phyloP scores from a whole-genome alignment of 1,284 basidiomycete species.

The Hymenochaete sp. region DNA sequence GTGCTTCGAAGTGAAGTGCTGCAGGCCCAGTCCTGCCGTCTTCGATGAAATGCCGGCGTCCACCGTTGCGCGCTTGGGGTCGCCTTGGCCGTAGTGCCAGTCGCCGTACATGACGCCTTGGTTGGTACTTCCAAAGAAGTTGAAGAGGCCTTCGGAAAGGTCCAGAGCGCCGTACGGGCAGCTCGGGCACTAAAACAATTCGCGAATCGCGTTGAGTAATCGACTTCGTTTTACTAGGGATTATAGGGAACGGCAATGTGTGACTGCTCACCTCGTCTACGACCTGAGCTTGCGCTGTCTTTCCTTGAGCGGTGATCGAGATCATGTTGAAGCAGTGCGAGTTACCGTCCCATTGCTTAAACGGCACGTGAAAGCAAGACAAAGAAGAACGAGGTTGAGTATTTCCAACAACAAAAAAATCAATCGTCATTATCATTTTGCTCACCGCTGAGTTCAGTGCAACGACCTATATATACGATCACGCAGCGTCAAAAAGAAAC shows the following conservation, averaged over 20 bases:
- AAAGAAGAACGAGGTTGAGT: neutral
- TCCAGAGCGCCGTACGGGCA: slow-evolving; percentile 39
- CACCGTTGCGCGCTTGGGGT: too few relatives aligned
- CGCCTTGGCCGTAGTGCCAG: slow-evolving; percentile 30
- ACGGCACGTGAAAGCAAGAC: slow-evolving; percentile 1
- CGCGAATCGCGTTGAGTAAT: neutral
- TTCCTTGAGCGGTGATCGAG: slow-evolving; percentile 39
- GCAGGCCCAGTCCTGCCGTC: too few relatives aligned
- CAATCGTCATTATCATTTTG: neutral
- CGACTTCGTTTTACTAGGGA: neutral
- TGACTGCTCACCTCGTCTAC: slow-evolving; percentile 31
- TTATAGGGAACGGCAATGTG: neutral
- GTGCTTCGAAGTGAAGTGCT: slow-evolving; percentile 10
- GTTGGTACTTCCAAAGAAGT: slow-evolving; percentile 29
- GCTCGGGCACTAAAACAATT: slow-evolving; percentile 29
- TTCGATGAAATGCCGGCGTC: too few relatives aligned
- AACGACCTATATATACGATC: slow-evolving; percentile 27
- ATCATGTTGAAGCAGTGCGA: slow-evolving; percentile 40
- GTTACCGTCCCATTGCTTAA: slow-evolving; percentile 27
- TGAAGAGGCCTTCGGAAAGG: slow-evolving; percentile 40
- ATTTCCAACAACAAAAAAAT: too few relatives aligned
- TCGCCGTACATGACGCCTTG: slow-evolving; percentile 32
- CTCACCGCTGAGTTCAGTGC: slow-evolving; percentile 31
- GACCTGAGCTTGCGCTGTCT: slow-evolving; percentile 35
- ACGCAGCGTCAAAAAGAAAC: too few relatives aligned